Percentiles rank a stretch among this genome's conserved stretches.
Evolutionary conservation across 768 basidiomycete species (phyloP).

Genomic region (Mycena kentingensis): DNA sequence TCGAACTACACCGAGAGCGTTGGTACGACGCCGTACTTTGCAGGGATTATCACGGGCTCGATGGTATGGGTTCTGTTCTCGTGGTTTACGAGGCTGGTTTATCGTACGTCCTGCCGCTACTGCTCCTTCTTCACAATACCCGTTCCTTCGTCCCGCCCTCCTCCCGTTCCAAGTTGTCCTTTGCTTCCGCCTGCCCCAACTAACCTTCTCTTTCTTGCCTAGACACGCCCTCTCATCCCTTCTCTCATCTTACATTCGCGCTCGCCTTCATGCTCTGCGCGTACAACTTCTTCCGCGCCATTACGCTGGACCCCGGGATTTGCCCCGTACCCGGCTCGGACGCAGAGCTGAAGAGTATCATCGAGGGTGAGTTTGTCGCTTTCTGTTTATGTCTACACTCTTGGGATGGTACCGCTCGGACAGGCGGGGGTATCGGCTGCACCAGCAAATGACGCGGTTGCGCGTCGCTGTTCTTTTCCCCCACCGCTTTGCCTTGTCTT

Average conservation of each 20-base stretch:
- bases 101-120: slow-evolving; percentile 47
- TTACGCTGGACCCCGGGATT: slow-evolving; percentile 86
- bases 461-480: too few relatives aligned
- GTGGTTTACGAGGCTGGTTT: slow-evolving; percentile 78
- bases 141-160: slow-evolving; percentile 16
- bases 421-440: too few relatives aligned
- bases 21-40: slow-evolving; percentile 88
- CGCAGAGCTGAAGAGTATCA: slow-evolving; percentile 82
- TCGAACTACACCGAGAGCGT: slow-evolving; percentile 81
- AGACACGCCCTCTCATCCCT: slow-evolving; percentile 79
- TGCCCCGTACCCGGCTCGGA: slow-evolving; percentile 82
- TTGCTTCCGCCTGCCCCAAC: neutral
- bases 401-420: too few relatives aligned
- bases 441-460: too few relatives aligned
- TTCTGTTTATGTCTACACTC: slow-evolving; percentile 3
- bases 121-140: slow-evolving; percentile 33
- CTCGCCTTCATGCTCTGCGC: slow-evolving; percentile 68
- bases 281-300: slow-evolving; percentile 90
- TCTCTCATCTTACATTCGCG: slow-evolving; percentile 77
- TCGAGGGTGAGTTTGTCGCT: slow-evolving; percentile 28
- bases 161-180: neutral
- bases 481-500: neutral
- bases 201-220: neutral
- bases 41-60: slow-evolving; percentile 84
- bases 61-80: slow-evolving; percentile 85